Evolutionary conservation across 2,329 filamentous ascomycete species (phyloP).

Genomic region (Fusarium annulatum): DNA sequence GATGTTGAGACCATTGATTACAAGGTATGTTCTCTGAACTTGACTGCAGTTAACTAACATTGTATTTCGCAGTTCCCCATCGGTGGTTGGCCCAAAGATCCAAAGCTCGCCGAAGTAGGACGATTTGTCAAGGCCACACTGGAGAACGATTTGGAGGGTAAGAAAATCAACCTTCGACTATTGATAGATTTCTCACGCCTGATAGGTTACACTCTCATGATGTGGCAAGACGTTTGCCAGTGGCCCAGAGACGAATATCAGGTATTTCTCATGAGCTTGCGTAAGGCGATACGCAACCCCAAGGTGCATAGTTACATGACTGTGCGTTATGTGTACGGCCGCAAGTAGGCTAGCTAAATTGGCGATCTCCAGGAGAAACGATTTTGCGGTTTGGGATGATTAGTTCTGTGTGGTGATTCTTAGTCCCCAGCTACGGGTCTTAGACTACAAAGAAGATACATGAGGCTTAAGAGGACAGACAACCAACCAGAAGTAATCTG

Average conservation of each 20-base stretch:
- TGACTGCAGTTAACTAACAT: fast-evolving
- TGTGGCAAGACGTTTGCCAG: not conserved
- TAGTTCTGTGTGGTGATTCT: no score
- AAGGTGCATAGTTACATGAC: not conserved
- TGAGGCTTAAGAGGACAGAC: no score
- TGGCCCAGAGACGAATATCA: not conserved
- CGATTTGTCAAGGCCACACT: not conserved
- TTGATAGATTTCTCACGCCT: fast-evolving
- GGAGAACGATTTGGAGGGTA: not conserved
- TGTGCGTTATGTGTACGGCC: not conserved
- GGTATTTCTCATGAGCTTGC: not conserved
- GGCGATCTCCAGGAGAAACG: no score
- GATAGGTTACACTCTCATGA: not conserved
- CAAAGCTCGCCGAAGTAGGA: not conserved
- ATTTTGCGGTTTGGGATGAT: no score
- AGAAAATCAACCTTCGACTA: fast-evolving
- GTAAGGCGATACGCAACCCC: not conserved
- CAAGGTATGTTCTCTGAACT: not conserved
- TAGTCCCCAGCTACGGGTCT: no score
- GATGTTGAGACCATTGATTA: not conserved
- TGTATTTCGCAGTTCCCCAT: not conserved
- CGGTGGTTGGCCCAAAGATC: not conserved
- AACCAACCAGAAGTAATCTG: no score
- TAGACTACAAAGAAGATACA: no score
- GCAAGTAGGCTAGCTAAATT: not conserved